Base-by-base conservation (phyloP, 2,329 filamentous ascomycete genomes). In the Metarhizium guizhouense region DNA sequence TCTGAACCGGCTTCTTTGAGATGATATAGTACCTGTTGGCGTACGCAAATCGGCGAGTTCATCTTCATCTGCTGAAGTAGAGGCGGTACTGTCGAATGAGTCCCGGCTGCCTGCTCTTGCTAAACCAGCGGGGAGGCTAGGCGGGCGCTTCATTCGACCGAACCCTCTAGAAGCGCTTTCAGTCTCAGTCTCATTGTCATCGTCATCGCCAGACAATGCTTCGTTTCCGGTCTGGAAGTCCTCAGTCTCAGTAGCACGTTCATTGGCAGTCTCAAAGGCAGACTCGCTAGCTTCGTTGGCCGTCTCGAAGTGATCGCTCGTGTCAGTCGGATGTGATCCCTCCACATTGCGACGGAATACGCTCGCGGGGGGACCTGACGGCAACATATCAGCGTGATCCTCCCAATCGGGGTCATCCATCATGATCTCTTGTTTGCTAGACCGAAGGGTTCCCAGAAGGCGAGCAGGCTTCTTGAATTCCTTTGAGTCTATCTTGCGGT, bases 161-260 rank as follows among this genome's bases (percentile, higher is more conserved):
- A 73, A 70, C 30, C 73, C 75, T 63, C 72, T 74, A 3, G 75
- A 72, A 2, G 72, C 76, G 54, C 77, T 80, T 68, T 96, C 93
- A 2, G 92, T 97, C 73, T 97, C 94, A 0, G 92, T 97, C 72
- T 96, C 93, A 1, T 91, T 78, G 61, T 91, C 87, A 58, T 90
- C 90, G 55, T 90, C 90, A 56, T 84, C 87, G 65, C 86, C 91
- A 16, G 80, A 80, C 53, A 84, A 72, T 25, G 90, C 88, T 63
- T 97, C 94, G 16, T 85, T 83, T n/a, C 89, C 91, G 4, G 93
- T 96, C 68, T 95, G 88, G 82, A 97, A 97, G 60, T 90, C 90
- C 62, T 97, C 93, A 11, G 91, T 95, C 72, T 95, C 92, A 0
- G 90, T 96, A 13, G 77, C 82, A 32, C 84, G 84, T 70, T 96